These are phyloP conservation scores for Leishmania turanica DNA, from an alignment of 208 protist genomes.

Conservation along the genomic window DNA sequence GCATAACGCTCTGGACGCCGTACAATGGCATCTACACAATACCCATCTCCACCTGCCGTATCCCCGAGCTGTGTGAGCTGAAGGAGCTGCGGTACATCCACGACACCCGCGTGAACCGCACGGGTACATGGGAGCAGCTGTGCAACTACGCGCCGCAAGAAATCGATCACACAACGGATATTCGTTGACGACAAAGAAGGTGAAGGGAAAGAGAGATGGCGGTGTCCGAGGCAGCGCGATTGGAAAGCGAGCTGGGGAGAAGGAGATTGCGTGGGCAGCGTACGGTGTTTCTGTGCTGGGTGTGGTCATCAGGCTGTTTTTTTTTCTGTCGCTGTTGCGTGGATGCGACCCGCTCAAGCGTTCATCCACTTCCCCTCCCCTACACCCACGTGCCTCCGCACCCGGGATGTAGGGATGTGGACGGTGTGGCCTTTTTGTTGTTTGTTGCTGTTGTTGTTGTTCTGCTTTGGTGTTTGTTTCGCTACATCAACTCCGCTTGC, in stretches of 20 bases:
- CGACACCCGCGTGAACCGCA: conserved; percentile 56
- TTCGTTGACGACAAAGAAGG: conserved; percentile 40
- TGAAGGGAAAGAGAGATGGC: not conserved
- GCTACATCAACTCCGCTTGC: not conserved
- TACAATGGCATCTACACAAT: conserved; percentile 65
- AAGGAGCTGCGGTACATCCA: conserved; percentile 67
- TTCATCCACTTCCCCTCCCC: not conserved
- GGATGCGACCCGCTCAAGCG: not conserved
- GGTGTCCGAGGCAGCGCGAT: not conserved
- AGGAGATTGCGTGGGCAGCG: not conserved
- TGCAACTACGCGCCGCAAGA: conserved; percentile 74
- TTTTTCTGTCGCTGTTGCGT: not conserved
- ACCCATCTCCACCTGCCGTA: conserved; percentile 50
- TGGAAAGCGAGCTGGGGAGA: not conserved
- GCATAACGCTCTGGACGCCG: conserved; percentile 70
- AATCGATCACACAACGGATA: conserved; percentile 80
- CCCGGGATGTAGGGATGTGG: not conserved
- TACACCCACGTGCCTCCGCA: not conserved
- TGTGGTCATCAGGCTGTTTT: not conserved
- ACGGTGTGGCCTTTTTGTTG: not conserved
- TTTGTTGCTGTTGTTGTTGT: not conserved
- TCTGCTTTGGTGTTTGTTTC: not conserved
- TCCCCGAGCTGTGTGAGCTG: conserved; percentile 76
- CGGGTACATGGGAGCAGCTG: conserved; percentile 72
- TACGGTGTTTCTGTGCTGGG: not conserved